These are phyloP conservation scores for Pyracantha coccinea DNA, from an alignment of 331 rosid genomes.

Conservation along the genomic window DNA sequence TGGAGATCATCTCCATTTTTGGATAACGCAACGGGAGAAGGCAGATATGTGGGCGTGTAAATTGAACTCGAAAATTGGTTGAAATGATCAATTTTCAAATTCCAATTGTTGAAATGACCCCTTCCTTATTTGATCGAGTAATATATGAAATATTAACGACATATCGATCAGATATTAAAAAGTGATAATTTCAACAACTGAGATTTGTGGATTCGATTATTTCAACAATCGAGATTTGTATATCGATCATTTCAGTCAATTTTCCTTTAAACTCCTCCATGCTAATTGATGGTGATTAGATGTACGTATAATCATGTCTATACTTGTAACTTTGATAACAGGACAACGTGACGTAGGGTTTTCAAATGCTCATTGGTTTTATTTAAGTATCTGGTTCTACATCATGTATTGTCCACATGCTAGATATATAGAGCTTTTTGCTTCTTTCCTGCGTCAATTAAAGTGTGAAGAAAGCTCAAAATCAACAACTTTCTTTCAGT, in stretches of 20 bases:
- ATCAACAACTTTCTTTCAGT: conserved; percentile 4
- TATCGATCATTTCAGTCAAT: not conserved
- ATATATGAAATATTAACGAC: not conserved
- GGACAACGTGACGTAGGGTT: conserved; percentile 17
- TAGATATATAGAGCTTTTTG: not conserved
- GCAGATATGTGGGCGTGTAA: no score
- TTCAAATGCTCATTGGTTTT: conserved; percentile 6
- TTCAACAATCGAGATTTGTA: not conserved
- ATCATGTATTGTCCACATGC: conserved; percentile 26
- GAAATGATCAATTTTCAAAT: no score
- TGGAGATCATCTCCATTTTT: not conserved
- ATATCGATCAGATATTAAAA: no score
- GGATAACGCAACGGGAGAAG: not conserved
- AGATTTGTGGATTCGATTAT: no score
- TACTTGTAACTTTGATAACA: conserved; percentile 9
- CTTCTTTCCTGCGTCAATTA: not conserved
- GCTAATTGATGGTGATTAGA: not conserved
- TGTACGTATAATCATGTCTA: conserved; percentile 3
- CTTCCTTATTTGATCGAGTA: not conserved
- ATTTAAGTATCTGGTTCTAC: conserved; percentile 35
- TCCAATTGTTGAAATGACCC: not conserved
- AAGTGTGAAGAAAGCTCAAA: conserved; percentile 6
- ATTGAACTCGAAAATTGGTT: no score
- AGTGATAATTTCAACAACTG: not conserved
- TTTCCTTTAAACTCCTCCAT: not conserved